Evolutionary conservation across 805 yeast species (phyloP).

Genomic region (Candida manassasensis): DNA sequence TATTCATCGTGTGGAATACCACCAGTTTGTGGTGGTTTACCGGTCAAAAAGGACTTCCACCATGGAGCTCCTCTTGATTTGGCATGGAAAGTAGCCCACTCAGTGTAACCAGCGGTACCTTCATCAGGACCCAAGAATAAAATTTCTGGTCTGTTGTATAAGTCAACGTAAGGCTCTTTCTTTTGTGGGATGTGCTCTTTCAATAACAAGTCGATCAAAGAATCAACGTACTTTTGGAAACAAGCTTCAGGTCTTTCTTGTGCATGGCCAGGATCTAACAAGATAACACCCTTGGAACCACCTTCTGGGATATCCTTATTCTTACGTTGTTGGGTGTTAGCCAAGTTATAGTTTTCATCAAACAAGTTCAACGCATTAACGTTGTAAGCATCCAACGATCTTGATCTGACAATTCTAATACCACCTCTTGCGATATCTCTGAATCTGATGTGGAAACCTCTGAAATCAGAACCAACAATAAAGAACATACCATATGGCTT

Average conservation of each 20-base stretch:
- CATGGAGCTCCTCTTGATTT: conserved; percentile 87
- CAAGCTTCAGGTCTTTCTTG: conserved; percentile 79
- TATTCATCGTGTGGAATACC: conserved; percentile 98
- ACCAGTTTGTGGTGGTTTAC: conserved; percentile 86
- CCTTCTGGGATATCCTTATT: conserved; percentile 99
- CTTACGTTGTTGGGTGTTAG: conserved; percentile 92
- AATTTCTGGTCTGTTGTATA: conserved; percentile 80
- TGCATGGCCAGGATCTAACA: conserved; percentile 71
- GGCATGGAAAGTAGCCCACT: conserved; percentile 97
- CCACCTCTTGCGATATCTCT: conserved; percentile 98
- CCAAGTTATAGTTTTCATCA: conserved; percentile 95
- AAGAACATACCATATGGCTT: conserved; percentile 93
- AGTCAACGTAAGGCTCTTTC: conserved; percentile 79
- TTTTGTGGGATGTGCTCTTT: conserved; percentile 62
- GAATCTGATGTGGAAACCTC: conserved; percentile 96
- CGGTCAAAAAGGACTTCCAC: conserved; percentile 99
- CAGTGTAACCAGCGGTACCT: conserved; percentile 91
- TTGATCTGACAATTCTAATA: conserved; percentile 87
- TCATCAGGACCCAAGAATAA: conserved; percentile 99
- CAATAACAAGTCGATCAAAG: conserved; percentile 80
- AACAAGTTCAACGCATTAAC: conserved; percentile 83
- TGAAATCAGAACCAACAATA: conserved; percentile 91
- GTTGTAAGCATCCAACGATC: conserved; percentile 79
- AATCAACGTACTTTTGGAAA: conserved; percentile 88
- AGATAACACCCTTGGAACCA: conserved; percentile 95